Evolutionary conservation across 1,284 basidiomycete genomes (phyloP), one percentile per base, ranked within the genome.

Genomic region (Cryptococcus hybrid): DNA sequence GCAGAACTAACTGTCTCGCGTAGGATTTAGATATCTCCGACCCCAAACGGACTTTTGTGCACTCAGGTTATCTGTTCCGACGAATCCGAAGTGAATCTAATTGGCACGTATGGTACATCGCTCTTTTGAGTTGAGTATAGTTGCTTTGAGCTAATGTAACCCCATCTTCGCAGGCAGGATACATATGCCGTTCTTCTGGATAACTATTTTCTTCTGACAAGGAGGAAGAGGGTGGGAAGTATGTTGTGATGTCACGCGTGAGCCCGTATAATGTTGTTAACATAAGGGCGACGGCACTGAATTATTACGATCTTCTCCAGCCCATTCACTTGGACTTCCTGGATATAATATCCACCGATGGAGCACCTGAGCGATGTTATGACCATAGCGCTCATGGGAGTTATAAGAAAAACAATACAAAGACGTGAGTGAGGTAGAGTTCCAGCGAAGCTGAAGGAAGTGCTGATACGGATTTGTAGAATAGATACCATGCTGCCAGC

Each of bases 1-100:
- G 24, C 24, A 24, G 24, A 24, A 24, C 24, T 24, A 24, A 24
- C 24, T 24, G 24, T 24, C 24, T 30, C n/a, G 18, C 11, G 39
- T 58, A 91, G 89, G 88, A 91, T 65, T 79, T 92, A 80, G 88
- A 90, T 65, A 77, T 88, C 36, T 44, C 55, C 7, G 86, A 42
- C n/a, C 40, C 40, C 40, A 42, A 42, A 42, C 9, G 40, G n/a
- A 47, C 24, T 24, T 24, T 47, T 12, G 13, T 47, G 13, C 46
- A 47, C 12, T 12, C 12, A 7, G 6, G n/a, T 7, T 12, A 47
- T 47, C 7, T 47, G 7, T 13, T 47, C 40, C 40, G n/a, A 42
- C 86, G 61, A 85, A 88, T 60, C 86, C 88, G 48, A 85, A 83
- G 52, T 82, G 90, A 73, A 52, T 69, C 67, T 0, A 67, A 70